Base-by-base conservation (phyloP, 805 yeast genomes). In the Limtongia smithiae region DNA sequence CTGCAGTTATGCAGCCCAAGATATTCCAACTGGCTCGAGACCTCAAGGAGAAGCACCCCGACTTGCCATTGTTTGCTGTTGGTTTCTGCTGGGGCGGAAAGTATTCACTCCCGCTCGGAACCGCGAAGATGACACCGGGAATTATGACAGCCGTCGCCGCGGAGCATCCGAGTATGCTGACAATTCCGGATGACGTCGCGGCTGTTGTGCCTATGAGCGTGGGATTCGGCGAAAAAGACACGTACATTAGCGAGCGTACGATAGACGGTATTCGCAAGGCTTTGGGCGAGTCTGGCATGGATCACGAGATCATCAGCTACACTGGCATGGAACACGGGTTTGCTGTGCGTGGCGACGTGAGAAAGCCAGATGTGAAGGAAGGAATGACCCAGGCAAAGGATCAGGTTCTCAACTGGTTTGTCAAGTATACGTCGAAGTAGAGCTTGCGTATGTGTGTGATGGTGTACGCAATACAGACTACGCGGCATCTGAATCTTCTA, bases 11-110 rank as follows among this genome's bases (percentile, higher is more conserved):
- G 5, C 33, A 12, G 6, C 37, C 34, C 15, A 41, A 35, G 46
- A 37, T 46, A 24, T 14, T 31, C 34, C 11, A 22, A n/a, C 31
- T 34, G 14, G 40, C 38, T 2, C 12, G 21, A 14, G 24, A 18
- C n/a, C 7, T 28, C 30, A 34, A 42, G 48, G 28, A 31, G 15
- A 20, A 27, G 17, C 15, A 46, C 33, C 35, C 41, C 8, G 20
- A 24, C 15, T 15, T 33, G 18, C 46, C 47, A 2, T 21, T 41
- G 14, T 41, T 42, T 28, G n/a, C 30, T 14, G 50, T 46, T 32
- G 50, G 50, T 20, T 41, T 41, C 47, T 46, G 50, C 50, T 46
- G 48, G 48, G 50, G 50, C 20, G 50, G 50, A 4, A 21, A 18
- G 17, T 35, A 41, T 27, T 8, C 48, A n/a, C 4, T 46, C 14